Evolutionary conservation across 495 filamentous ascomycete genomes (phyloP), one percentile per base, ranked within the genome.

Genomic region (Xylaria curta): DNA sequence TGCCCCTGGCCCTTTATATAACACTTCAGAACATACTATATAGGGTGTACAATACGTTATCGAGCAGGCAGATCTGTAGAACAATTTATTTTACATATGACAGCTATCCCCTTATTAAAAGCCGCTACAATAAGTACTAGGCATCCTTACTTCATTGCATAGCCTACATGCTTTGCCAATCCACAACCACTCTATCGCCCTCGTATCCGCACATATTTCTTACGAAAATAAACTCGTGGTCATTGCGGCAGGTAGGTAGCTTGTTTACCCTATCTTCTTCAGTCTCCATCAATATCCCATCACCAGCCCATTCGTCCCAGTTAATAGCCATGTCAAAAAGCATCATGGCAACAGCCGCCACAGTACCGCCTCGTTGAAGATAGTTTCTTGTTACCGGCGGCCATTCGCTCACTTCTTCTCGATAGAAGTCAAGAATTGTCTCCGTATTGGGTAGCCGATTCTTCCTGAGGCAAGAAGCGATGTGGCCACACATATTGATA

Each of bases 171-270:
- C 28, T 31, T 31, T 31, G 3, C 28, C 28, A 31, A 31, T 31
- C 28, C 3, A 31, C 3, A 31, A 31, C 1, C 3, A 31, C 28
- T 31, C 28, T 31, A 1, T 31, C 28, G 28, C 3, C 28, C 28
- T 31, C 28, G 28, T 31, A 58, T 58, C 53, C 53, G 26, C 53
- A 58, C 24, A 58, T 63, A 3, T 2, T 21, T 0, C 60, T 63
- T 42, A 63, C 60, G 31, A 63, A 63, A 63, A 8, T 1, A 28
- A 63, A 63, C 40, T 63, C 60, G 40, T 44, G n/a, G 38, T 46
- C 60, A 63, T 63, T 63, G 10, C 60, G 60, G 21, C 60, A 63
- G 60, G 12, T 8, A 21, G 21, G 60, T 10, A 44, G 60, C 40
- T 44, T n/a, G 10, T 46, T 28, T 24, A 44, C 4, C 1, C 46